Percentiles rank a stretch among this genome's conserved stretches.
Conservation (phyloP, 805 yeast species). For the Yamadazyma laniorum region DNA sequence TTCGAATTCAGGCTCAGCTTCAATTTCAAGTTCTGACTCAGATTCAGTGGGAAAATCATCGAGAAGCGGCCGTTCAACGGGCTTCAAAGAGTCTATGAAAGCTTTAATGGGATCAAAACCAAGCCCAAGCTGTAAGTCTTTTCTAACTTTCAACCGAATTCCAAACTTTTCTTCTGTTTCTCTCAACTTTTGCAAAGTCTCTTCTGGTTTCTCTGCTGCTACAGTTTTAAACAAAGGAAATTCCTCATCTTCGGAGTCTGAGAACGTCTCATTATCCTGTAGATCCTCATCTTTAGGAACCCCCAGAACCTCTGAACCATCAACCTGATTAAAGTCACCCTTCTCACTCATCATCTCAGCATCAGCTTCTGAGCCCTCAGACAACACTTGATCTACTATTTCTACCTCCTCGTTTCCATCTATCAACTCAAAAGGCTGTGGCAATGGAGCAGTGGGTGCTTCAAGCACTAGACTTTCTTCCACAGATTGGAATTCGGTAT, state of each 20-base stretch:
- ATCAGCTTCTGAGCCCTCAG: constrained; percentile 10
- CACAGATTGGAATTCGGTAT: background rate
- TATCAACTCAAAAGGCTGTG: constrained; percentile 9
- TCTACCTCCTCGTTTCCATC: constrained; percentile 1
- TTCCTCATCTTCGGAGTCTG: constrained; percentile 6
- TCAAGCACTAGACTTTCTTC: background rate
- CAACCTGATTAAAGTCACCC: too few relatives aligned
- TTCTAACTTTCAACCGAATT: constrained; percentile 21
- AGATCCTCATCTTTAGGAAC: constrained; percentile 7
- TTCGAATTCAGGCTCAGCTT: background rate
- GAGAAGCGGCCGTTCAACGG: constrained; percentile 6
- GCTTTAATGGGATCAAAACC: constrained; percentile 13
- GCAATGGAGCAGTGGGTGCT: constrained; percentile 11
- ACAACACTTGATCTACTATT: background rate
- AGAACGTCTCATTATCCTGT: constrained; percentile 1
- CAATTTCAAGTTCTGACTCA: constrained; percentile 8
- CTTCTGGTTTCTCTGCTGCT: constrained; percentile 25
- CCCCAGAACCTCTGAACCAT: constrained; percentile 1
- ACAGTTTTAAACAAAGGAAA: constrained; percentile 28
- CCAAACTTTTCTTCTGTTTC: constrained; percentile 25
- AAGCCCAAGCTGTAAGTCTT: constrained; percentile 17
- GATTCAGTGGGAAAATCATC: constrained; percentile 8
- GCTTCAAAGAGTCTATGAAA: constrained; percentile 1
- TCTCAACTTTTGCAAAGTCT: constrained; percentile 18
- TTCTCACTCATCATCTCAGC: constrained; percentile 6